Evolutionary conservation across 2,329 filamentous ascomycete species (phyloP).

Genomic region (Penicillium concentricum): DNA sequence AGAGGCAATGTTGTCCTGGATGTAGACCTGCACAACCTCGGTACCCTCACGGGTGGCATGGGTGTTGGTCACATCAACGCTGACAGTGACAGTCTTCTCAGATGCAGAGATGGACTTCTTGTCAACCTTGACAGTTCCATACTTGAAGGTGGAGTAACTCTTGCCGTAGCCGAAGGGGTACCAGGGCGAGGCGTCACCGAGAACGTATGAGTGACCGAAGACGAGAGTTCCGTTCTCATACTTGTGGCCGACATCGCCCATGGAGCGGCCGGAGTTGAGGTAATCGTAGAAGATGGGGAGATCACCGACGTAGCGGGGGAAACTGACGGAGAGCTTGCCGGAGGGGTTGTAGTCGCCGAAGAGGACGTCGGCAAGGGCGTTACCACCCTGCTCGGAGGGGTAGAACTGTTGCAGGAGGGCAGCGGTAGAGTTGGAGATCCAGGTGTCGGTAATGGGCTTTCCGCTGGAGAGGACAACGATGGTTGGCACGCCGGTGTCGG

Average conservation of each 20-base stretch:
- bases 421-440: conserved; percentile 65
- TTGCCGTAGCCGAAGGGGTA: conserved; percentile 68
- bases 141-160: conserved; percentile 64
- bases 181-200: conserved; percentile 58
- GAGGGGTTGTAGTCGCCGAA: conserved; percentile 65
- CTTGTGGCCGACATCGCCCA: conserved; percentile 53
- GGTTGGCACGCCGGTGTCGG: conserved; percentile 66
- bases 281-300: conserved; percentile 72
- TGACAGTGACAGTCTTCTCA: conserved; percentile 57
- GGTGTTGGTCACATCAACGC: conserved; percentile 62
- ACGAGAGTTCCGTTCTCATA: conserved; percentile 60
- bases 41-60: conserved; percentile 54
- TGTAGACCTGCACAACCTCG: conserved; percentile 68
- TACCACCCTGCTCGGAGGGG: conserved; percentile 66
- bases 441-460: conserved; percentile 70
- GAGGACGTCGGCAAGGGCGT: conserved; percentile 65
- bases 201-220: conserved; percentile 66
- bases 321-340: conserved; percentile 65
- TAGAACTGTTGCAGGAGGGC: conserved; percentile 75
- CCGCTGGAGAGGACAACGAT: conserved; percentile 68
- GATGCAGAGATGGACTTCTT: conserved; percentile 50
- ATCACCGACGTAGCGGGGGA: conserved; percentile 66
- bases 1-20: conserved; percentile 61
- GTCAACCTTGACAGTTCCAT: conserved; percentile 37
- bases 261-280: conserved; percentile 62